Evolutionary conservation across 495 filamentous ascomycete species (phyloP).

Genomic region (Penicillium bovifimosum): DNA sequence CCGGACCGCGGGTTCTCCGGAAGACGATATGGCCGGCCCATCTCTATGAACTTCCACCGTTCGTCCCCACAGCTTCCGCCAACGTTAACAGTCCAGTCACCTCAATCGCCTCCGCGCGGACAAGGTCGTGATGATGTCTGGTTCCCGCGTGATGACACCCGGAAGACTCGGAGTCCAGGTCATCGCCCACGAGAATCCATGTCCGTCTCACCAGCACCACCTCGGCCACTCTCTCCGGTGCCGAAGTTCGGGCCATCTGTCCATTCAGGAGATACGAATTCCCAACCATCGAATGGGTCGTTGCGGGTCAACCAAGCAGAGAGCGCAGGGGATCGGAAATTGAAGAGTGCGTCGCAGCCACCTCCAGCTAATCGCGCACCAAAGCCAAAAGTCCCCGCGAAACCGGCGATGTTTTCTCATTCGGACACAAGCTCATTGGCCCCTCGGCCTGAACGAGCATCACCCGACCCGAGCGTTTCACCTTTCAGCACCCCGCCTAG

Average conservation of each 20-base stretch:
- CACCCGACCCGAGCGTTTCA: constrained; percentile 56
- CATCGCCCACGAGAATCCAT: constrained; percentile 26
- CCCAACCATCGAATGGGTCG: constrained; percentile 45
- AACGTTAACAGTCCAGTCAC: constrained; percentile 66
- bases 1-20: constrained; percentile 31
- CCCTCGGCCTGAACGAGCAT: constrained; percentile 29
- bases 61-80: constrained; percentile 61
- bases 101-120: constrained; percentile 61
- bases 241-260: constrained; percentile 45
- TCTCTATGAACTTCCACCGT: constrained; percentile 47
- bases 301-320: constrained; percentile 19
- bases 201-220: constrained; percentile 39
- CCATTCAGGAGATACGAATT: constrained; percentile 47
- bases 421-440: constrained; percentile 28
- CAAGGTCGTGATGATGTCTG: constrained; percentile 10
- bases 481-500: constrained; percentile 89
- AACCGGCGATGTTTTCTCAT: constrained; percentile 36
- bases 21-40: constrained; percentile 33
- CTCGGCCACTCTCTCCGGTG: constrained; percentile 36
- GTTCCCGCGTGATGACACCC: constrained; percentile 20
- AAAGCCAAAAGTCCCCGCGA: constrained; percentile 67
- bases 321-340: constrained; percentile 27
- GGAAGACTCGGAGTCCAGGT: constrained; percentile 23
- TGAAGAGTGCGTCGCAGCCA: constrained; percentile 47
- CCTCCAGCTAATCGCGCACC: constrained; percentile 74